Percentiles rank a stretch among this genome's conserved stretches.
Evolutionary conservation across 345 rosid genomes (phyloP).

Genomic region (Schrenkiella parvula): DNA sequence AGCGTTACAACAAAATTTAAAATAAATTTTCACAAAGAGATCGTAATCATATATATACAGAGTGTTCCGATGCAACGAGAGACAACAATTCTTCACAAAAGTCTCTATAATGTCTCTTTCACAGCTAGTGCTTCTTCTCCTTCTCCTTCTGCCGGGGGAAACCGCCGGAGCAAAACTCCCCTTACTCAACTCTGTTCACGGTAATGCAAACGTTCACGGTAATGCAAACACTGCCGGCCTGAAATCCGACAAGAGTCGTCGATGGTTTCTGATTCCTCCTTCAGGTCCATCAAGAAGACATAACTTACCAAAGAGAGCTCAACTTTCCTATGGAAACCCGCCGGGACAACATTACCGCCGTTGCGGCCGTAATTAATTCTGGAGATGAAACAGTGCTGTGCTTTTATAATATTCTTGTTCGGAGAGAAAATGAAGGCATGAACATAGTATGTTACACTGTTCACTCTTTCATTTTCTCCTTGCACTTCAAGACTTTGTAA

Average conservation of each 20-base stretch:
- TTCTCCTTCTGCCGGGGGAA: not conserved
- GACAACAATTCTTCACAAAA: not conserved
- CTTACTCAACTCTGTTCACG: not conserved
- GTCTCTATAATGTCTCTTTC: slow-evolving; percentile 11
- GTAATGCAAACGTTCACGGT: too few relatives aligned
- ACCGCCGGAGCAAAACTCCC: not conserved
- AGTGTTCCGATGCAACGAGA: not conserved
- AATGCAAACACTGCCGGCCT: not conserved
- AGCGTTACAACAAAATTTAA: slow-evolving; percentile 24
- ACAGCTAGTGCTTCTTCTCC: not conserved
- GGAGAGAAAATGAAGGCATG: slow-evolving; percentile 16
- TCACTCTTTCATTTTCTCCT: slow-evolving; percentile 20
- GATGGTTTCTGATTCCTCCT: slow-evolving; percentile 3
- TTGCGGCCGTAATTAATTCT: not conserved
- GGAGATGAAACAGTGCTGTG: not conserved
- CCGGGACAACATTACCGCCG: not conserved
- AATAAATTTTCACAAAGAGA: not conserved
- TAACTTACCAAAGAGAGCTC: not conserved
- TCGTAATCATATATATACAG: not conserved
- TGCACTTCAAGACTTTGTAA: not conserved
- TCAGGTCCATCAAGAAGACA: slow-evolving; percentile 32
- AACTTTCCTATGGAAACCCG: not conserved
- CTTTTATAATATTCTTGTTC: not conserved
- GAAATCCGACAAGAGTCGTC: not conserved
- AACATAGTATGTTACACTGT: slow-evolving; percentile 14